A percentile compares a stretch with the other conserved stretches of the same genome.
phyloP scores from a whole-genome alignment of 1,284 basidiomycete species.

The Cutaneotrichosporon sp. region DNA sequence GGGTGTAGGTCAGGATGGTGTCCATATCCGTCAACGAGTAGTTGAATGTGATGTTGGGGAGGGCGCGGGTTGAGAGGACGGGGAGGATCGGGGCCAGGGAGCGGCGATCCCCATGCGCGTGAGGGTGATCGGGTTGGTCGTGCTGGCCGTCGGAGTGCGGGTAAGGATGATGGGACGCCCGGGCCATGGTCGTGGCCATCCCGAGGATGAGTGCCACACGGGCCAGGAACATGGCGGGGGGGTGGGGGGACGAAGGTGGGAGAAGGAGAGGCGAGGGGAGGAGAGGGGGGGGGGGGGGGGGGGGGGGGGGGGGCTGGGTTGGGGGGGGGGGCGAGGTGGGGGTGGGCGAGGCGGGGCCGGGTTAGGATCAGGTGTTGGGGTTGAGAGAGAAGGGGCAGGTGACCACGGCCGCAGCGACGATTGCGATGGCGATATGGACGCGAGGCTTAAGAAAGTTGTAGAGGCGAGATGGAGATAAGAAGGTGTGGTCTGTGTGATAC shows the following conservation, averaged over 20 bases:
- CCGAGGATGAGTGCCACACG: neutral
- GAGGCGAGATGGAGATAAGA: neutral
- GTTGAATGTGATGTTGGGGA: conserved; percentile 15
- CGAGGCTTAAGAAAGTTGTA: too few relatives aligned
- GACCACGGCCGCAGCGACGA: too few relatives aligned
- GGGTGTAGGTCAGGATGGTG: conserved; percentile 11
- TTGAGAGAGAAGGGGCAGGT: too few relatives aligned
- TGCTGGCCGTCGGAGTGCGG: neutral
- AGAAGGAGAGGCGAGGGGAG: too few relatives aligned
- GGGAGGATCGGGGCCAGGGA: neutral
- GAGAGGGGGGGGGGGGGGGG: too few relatives aligned
- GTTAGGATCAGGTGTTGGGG: neutral
- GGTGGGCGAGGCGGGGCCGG: neutral
- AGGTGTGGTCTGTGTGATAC: neutral
- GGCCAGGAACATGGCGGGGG: neutral
- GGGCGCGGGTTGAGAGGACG: neutral
- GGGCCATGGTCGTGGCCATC: neutral
- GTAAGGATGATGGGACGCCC: neutral
- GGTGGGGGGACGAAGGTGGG: too few relatives aligned
- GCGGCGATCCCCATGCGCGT: neutral
- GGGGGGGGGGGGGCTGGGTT: too few relatives aligned
- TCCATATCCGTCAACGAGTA: conserved; percentile 15
- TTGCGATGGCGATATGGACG: too few relatives aligned
- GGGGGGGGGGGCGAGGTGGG: neutral
- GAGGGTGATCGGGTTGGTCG: neutral